A percentile compares a stretch with the other conserved stretches of the same genome.
phyloP scores from a whole-genome alignment of 495 filamentous ascomycete species.

The Clohesyomyces aquaticus region DNA sequence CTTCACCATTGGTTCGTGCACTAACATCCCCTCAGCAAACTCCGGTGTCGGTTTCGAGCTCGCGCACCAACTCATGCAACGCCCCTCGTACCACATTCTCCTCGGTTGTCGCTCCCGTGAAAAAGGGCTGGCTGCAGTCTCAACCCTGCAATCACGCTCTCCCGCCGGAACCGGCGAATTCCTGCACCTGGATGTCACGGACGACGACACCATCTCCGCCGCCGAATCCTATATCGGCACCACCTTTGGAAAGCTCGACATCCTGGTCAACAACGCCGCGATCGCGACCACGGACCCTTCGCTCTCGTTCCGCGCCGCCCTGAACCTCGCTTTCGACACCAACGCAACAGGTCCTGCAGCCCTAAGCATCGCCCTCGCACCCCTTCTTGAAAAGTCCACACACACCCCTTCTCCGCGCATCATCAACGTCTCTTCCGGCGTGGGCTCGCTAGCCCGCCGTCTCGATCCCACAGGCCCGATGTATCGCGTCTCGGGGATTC shows the following conservation, averaged over 20 bases:
- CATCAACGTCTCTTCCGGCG: constrained; percentile 41
- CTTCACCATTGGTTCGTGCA: not conserved
- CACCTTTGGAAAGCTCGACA: constrained; percentile 36
- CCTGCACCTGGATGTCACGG: constrained; percentile 39
- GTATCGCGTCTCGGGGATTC: constrained; percentile 17
- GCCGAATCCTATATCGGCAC: constrained; percentile 22
- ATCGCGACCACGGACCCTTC: not conserved
- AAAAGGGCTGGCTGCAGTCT: constrained; percentile 43
- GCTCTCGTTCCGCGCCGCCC: constrained; percentile 10
- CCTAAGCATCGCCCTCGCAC: constrained; percentile 38
- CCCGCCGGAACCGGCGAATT: constrained; percentile 26
- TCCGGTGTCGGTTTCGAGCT: constrained; percentile 48
- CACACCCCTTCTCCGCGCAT: constrained; percentile 7
- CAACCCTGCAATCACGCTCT: constrained; percentile 39
- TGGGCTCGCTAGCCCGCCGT: constrained; percentile 40
- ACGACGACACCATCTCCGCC: constrained; percentile 35
- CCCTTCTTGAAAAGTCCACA: constrained; percentile 39
- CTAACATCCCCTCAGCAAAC: constrained; percentile 41
- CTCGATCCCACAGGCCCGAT: constrained; percentile 38
- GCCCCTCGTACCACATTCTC: constrained; percentile 47
- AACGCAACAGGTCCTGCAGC: constrained; percentile 47
- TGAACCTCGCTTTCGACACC: constrained; percentile 35
- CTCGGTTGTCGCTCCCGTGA: constrained; percentile 42
- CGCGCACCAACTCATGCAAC: constrained; percentile 41
- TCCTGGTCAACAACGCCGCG: constrained; percentile 38